A percentile compares a stretch with the other conserved stretches of the same genome.
These are phyloP conservation scores for Lathyrus tuberosus DNA, from an alignment of 306 rosid species.

Conservation along the genomic window DNA sequence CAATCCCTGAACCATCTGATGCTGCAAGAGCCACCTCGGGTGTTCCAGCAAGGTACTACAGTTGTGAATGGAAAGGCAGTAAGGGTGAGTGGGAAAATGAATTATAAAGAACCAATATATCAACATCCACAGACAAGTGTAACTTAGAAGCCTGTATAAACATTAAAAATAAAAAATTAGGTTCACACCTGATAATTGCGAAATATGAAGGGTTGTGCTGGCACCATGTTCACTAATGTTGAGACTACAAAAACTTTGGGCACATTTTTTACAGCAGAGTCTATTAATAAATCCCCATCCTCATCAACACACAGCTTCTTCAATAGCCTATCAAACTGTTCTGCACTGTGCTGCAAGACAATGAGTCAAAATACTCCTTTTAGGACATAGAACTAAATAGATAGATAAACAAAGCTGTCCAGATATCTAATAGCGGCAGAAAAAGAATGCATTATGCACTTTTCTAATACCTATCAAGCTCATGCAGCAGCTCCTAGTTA, in stretches of 20 bases:
- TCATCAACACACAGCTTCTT: constrained; percentile 95
- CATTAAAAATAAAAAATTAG: constrained; percentile 14
- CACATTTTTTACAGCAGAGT: constrained; percentile 82
- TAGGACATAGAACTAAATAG: constrained; percentile 32
- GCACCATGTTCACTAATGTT: constrained; percentile 91
- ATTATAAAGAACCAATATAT: constrained; percentile 23
- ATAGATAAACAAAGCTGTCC: constrained; percentile 19
- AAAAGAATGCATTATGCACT: constrained; percentile 34
- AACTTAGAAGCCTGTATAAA: constrained; percentile 27
- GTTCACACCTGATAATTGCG: constrained; percentile 95
- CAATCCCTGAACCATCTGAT: constrained; percentile 78
- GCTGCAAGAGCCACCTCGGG: constrained; percentile 73
- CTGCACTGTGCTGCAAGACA: constrained; percentile 98
- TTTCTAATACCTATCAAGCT: not conserved
- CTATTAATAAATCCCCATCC: constrained; percentile 92
- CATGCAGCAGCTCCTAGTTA: not conserved
- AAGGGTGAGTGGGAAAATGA: constrained; percentile 30
- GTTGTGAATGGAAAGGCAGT: constrained; percentile 32
- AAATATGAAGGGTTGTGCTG: constrained; percentile 95
- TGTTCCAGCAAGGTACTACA: constrained; percentile 90
- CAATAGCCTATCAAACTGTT: constrained; percentile 85
- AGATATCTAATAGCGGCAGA: constrained; percentile 25
- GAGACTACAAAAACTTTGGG: constrained; percentile 98
- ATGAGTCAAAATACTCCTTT: constrained; percentile 44
- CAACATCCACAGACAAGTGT: constrained; percentile 10